These are phyloP conservation scores for Prunus armeniaca DNA, from an alignment of 306 rosid species.

Conservation along the genomic window DNA sequence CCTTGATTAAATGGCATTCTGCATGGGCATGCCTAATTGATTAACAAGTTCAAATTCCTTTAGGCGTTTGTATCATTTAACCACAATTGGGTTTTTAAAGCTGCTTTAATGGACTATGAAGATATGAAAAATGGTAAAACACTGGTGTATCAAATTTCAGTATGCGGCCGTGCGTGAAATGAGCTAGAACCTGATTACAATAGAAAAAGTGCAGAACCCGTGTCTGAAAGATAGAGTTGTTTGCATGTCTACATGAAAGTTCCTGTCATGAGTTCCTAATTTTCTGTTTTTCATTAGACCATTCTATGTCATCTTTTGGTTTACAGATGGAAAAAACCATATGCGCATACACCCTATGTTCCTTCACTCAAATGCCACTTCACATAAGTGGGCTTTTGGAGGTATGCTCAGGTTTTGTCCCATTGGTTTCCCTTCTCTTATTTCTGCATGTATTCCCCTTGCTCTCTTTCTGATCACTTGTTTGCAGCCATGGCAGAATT, in stretches of 20 bases:
- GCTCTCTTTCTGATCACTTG: neutral
- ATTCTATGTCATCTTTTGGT: neutral
- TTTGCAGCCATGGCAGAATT: slow-evolving; percentile 87
- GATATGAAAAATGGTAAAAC: neutral
- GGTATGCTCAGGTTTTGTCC: slow-evolving; percentile 48
- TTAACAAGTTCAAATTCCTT: neutral
- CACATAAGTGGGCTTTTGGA: slow-evolving; percentile 97
- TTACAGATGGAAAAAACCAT: slow-evolving; percentile 65
- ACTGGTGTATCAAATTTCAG: neutral
- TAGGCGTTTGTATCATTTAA: neutral
- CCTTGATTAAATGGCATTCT: neutral
- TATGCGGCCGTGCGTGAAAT: neutral
- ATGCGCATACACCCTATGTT: slow-evolving; percentile 81
- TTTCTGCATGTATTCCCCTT: neutral
- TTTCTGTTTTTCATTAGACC: neutral
- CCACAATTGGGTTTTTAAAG: neutral
- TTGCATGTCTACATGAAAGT: neutral
- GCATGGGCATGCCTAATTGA: neutral
- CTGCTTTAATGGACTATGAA: neutral
- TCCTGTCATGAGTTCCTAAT: neutral
- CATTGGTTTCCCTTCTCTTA: neutral
- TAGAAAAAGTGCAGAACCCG: neutral
- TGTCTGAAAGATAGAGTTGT: neutral
- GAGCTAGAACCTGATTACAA: neutral
- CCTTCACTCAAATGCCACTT: slow-evolving; percentile 98